Percentiles rank a stretch among this genome's conserved stretches.
Conservation (phyloP, 441 rosid genomes). For the Isatis lusitanica region DNA sequence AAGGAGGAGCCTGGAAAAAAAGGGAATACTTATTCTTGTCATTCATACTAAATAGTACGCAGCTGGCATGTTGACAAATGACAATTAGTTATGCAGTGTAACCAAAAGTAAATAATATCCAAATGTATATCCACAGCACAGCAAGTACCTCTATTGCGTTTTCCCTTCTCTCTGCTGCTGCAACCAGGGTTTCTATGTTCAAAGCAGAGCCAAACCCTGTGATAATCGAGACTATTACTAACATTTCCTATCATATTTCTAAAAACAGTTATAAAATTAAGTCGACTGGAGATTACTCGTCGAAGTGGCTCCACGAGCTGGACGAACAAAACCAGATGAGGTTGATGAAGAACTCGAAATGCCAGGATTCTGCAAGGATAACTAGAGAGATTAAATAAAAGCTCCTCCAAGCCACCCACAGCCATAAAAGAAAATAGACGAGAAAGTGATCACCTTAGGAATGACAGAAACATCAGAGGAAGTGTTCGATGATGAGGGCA, state of each 20-base stretch:
- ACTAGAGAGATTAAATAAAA: conserved; percentile 1
- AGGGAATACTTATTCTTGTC: conserved; percentile 20
- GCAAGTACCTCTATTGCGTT: conserved; percentile 77
- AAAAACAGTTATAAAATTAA: conserved; percentile 2
- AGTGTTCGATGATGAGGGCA: conserved; percentile 46
- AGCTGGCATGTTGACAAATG: not conserved
- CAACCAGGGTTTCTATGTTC: conserved; percentile 96
- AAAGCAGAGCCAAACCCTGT: conserved; percentile 97
- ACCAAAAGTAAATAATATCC: conserved; percentile 5
- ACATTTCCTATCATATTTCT: not conserved
- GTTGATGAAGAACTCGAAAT: conserved; percentile 51
- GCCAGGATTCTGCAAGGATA: conserved; percentile 43
- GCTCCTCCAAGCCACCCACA: not conserved
- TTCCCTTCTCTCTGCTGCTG: conserved; percentile 98
- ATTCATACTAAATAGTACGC: conserved; percentile 1
- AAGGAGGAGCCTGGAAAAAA: conserved; percentile 71
- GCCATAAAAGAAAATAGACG: not conserved
- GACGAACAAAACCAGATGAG: conserved; percentile 67
- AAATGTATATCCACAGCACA: not conserved
- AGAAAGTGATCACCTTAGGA: conserved; percentile 56
- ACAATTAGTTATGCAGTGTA: conserved; percentile 15
- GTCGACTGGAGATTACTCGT: conserved; percentile 58
- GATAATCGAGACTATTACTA: conserved; percentile 16
- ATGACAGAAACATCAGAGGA: conserved; percentile 51
- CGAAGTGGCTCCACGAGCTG: conserved; percentile 72